A percentile compares a stretch with the other conserved stretches of the same genome.
Conservation (phyloP, 306 rosid species). For the Quercus suber region DNA sequence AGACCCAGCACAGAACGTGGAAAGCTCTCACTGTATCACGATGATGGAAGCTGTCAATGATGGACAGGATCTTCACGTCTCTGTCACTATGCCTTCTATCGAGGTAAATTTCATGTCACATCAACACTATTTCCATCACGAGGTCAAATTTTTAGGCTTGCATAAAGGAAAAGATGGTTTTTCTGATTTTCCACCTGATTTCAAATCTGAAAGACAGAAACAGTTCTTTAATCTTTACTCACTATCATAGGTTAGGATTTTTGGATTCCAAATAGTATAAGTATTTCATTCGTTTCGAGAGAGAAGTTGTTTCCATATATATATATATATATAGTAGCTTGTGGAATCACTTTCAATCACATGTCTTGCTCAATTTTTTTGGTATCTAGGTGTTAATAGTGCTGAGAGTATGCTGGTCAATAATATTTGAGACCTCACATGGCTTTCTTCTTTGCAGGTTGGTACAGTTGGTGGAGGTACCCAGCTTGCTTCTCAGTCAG, state of each 20-base stretch:
- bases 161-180: too few relatives aligned
- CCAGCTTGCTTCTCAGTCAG: conserved; percentile 91
- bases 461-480: conserved; percentile 99
- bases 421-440: not conserved
- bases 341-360: not conserved
- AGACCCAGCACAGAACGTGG: conserved; percentile 94
- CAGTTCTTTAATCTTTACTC: too few relatives aligned
- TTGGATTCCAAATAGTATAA: too few relatives aligned
- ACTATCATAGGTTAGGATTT: too few relatives aligned
- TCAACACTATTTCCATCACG: not conserved
- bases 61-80: conserved; percentile 79
- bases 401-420: too few relatives aligned
- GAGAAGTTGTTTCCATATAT: too few relatives aligned
- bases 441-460: conserved; percentile 43
- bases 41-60: conserved; percentile 86
- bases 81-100: conserved; percentile 90
- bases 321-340: too few relatives aligned
- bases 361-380: not conserved
- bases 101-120: conserved; percentile 44
- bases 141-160: not conserved
- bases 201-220: not conserved
- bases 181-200: not conserved
- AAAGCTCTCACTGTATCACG: conserved; percentile 90
- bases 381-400: too few relatives aligned
- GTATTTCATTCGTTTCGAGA: too few relatives aligned